Evolutionary conservation across 768 basidiomycete genomes (phyloP), one percentile per base, ranked within the genome.

Genomic region (Hortiboletus flavorubellus): DNA sequence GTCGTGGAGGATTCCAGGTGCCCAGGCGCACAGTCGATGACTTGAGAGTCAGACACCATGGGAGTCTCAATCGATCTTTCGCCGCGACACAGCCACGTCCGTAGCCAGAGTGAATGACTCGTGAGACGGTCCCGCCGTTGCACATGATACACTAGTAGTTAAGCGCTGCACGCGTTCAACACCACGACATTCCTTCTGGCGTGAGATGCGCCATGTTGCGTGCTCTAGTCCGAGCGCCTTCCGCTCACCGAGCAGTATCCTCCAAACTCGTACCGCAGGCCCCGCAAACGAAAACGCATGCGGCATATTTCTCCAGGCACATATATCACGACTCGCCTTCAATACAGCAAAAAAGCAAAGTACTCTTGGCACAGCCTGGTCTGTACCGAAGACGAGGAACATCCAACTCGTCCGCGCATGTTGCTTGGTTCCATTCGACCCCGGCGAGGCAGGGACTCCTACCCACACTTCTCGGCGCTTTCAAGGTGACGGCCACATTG

Each of bases 201-300:
- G 39, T 59, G 63, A 57, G 51, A 84, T 82, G 82, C 73, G 70
- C 77, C 47, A 85, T 84, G 83, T 72, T 82, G 69, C 81, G 76
- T 53, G 66, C 70, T 63, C 62, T 26, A 29, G 40, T 53, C 53
- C 64, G 56, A 61, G 39, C 46, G 30, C 46, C 53, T 11, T 29
- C 42, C 8, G 40, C 26, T 33, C 18, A 42, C 33, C 51, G 43
- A 46, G 16, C 56, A 16, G 15, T 42, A 21, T 46, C 38, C 12
- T 57, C 46, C 14, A 58, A 30, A 38, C 33, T 46, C 3, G 21
- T 23, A 35, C 45, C 8, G 2, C 49, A 29, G 4, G 23, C n/a
- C 10, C 21, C 38, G 39, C 55, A 30, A 43, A 8, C 54, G 3
- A 49, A 39, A 16, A 44, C 47, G 40, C 33, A 46, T 30, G 16